Conservation (phyloP, 169 alveolate species). For the Cryptosporidium viatorum region DNA sequence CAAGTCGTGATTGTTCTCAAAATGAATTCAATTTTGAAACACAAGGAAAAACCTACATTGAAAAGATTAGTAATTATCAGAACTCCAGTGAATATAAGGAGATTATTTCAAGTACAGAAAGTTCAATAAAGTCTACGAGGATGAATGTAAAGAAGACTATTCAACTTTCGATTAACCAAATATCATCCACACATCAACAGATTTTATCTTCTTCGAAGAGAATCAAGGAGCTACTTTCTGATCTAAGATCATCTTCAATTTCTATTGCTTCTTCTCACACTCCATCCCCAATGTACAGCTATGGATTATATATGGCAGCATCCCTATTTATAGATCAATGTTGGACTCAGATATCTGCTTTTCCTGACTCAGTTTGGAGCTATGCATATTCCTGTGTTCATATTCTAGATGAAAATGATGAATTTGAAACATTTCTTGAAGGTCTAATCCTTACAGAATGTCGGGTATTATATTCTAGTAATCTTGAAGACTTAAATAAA, state of each 20-base stretch:
- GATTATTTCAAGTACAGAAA: constrained; percentile 47
- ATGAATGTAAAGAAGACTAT: constrained; percentile 60
- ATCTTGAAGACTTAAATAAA: constrained; percentile 12
- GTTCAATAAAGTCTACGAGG: constrained; percentile 48
- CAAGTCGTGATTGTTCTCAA: not conserved
- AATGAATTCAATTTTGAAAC: not conserved
- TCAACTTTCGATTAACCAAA: constrained; percentile 71
- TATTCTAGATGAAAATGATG: constrained; percentile 25
- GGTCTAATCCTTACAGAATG: constrained; percentile 36
- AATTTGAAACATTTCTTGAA: constrained; percentile 20
- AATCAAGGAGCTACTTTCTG: constrained; percentile 35
- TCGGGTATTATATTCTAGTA: constrained; percentile 15
- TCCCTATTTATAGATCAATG: constrained; percentile 48
- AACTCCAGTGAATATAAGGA: constrained; percentile 55
- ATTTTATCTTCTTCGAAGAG: constrained; percentile 41
- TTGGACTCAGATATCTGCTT: constrained; percentile 58
- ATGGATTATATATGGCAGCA: constrained; percentile 42
- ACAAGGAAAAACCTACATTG: not conserved
- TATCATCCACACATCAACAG: constrained; percentile 70
- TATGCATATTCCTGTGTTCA: constrained; percentile 54
- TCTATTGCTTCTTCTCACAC: not conserved
- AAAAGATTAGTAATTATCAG: constrained; percentile 21
- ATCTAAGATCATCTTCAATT: not conserved
- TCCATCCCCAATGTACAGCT: constrained; percentile 26
- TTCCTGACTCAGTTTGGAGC: constrained; percentile 73